Base-by-base conservation (phyloP, 768 basidiomycete genomes). In the Arthromyces matolae region DNA sequence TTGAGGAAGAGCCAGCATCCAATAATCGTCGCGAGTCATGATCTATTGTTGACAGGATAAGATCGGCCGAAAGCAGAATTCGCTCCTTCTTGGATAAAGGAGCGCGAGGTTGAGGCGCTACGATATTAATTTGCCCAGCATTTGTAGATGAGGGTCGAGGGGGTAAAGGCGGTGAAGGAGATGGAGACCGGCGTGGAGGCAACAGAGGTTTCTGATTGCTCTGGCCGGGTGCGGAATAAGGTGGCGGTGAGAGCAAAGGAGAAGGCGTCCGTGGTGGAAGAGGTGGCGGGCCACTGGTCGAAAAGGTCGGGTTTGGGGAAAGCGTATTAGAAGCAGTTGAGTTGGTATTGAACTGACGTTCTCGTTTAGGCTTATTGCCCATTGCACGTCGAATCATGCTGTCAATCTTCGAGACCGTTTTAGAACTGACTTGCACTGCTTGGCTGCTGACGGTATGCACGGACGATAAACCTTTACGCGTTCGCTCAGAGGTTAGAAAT, bases 391-490 rank as follows among this genome's bases (percentile, higher is more conserved):
- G 70, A 45, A 87, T 78, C 71, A 83, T 74, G 41, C 58, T 64
- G 57, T 87, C 82, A 52, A 89, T 79, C 46, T 77, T 61, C 2
- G 66, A 68, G 28, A 87, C 70, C 0, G 86, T 88, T 52, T 78
- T 77, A 12, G 76, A 61, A 45, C 81, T 86, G 51, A 86, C 76
- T 55, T 79, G 76, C 27, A 83, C 84, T 0, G 84, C 86, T 56
- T 81, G 72, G 0, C 81, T 82, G 49, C 75, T 83, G 45, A 84
- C 69, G 8, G 79, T 73, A 56, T 89, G 86, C 2, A 86, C 79
- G 3, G 69, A 72, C 4, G 77, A 64, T 0, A 91, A 73, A 3
- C 78, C 76, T 38, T 76, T 72, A 25, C 78, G 78, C 0, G 85
- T 80, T 14, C 63, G 69, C 34, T 80, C 78, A 3, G 83, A 83